Evolutionary conservation across 2,329 filamentous ascomycete species (phyloP).

Genomic region (Chaetomium strumarium): DNA sequence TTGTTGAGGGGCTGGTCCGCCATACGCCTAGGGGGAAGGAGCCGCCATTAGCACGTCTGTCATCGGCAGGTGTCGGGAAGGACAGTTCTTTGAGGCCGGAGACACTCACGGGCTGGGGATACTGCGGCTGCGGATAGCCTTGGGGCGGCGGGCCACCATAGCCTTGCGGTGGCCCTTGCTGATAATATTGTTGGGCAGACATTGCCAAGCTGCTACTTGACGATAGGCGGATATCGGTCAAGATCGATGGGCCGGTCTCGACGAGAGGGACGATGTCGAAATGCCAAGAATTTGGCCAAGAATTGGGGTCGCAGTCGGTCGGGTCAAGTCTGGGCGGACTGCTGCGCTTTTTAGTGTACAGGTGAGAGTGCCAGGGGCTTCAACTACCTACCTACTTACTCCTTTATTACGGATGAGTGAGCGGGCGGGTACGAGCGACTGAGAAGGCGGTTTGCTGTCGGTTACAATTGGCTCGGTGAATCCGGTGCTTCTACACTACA

Average conservation of each 20-base stretch:
- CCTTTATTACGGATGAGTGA: too few relatives aligned
- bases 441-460: too few relatives aligned
- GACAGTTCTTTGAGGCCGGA: background rate
- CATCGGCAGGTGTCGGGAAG: background rate
- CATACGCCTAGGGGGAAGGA: constrained; percentile 32
- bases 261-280: background rate
- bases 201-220: constrained; percentile 21
- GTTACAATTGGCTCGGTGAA: too few relatives aligned
- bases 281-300: background rate
- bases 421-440: too few relatives aligned
- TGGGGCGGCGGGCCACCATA: constrained; percentile 22
- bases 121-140: constrained; percentile 38
- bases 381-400: too few relatives aligned
- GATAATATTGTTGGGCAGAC: constrained; percentile 34
- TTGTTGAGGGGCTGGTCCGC: constrained; percentile 26
- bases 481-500: too few relatives aligned
- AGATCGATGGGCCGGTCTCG: background rate
- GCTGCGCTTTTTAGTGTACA: too few relatives aligned
- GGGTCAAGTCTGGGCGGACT: too few relatives aligned
- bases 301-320: too few relatives aligned
- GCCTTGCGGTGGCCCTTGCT: constrained; percentile 31
- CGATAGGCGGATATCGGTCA: background rate
- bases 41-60: constrained; percentile 11
- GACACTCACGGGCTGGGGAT: constrained; percentile 38
- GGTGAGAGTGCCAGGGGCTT: too few relatives aligned